A percentile compares a stretch with the other conserved stretches of the same genome.
phyloP scores from a whole-genome alignment of 495 filamentous ascomycete genomes.

The Tuber magnatum region DNA sequence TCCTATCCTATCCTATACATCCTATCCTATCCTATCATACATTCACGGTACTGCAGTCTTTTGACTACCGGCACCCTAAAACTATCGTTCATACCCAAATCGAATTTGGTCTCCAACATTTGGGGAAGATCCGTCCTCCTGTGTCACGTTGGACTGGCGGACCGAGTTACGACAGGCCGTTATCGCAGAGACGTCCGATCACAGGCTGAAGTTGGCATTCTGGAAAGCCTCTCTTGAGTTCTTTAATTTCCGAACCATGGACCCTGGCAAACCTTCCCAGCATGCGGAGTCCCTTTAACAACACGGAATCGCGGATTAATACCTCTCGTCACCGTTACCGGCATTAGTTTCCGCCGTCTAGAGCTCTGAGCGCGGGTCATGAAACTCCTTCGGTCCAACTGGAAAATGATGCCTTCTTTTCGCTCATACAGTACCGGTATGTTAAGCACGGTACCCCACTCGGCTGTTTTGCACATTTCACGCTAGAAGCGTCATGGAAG shows the following conservation, averaged over 20 bases:
- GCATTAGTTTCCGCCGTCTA: background rate
- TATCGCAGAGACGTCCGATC: slow-evolving; percentile 23
- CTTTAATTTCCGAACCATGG: slow-evolving; percentile 36
- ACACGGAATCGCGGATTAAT: slow-evolving; percentile 2
- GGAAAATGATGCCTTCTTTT: background rate
- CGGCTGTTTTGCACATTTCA: background rate
- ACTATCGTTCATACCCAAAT: background rate
- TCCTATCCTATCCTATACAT: too few relatives aligned
- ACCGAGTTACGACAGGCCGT: slow-evolving; percentile 13
- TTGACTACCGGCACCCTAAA: background rate
- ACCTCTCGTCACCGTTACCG: slow-evolving; percentile 2
- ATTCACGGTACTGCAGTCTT: background rate
- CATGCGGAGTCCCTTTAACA: background rate
- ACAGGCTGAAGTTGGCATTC: slow-evolving; percentile 27
- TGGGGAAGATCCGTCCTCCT: slow-evolving; percentile 19
- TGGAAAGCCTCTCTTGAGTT: slow-evolving; percentile 34
- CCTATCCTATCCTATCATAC: background rate
- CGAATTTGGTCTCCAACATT: slow-evolving; percentile 9
- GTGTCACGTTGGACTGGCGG: slow-evolving; percentile 24
- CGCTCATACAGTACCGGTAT: too few relatives aligned
- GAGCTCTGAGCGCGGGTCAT: background rate
- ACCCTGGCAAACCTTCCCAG: background rate
- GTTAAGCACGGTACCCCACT: background rate
- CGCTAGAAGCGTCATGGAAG: background rate
- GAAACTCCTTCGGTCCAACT: background rate